phyloP scores from a whole-genome alignment of 2,329 filamentous ascomycete genomes.

The Apiospora saccharicola region DNA sequence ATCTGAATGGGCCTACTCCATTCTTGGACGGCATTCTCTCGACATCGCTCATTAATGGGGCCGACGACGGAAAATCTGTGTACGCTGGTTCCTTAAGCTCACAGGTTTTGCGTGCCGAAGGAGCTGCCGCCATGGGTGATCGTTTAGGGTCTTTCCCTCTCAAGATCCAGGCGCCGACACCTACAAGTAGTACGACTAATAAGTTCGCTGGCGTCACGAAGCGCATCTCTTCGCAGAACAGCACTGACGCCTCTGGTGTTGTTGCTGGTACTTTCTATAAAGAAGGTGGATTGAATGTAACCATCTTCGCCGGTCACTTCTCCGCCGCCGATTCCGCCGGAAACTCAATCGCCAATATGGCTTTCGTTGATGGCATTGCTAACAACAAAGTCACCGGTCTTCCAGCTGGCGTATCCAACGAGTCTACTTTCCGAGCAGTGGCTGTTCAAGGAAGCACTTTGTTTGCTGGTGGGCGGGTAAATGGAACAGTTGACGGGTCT shows the following conservation, averaged over 20 bases:
- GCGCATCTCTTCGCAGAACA: slow-evolving; percentile 51
- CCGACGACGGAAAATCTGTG: slow-evolving; percentile 66
- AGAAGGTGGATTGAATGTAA: slow-evolving; percentile 75
- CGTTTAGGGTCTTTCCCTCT: slow-evolving; percentile 65
- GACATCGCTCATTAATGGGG: slow-evolving; percentile 70
- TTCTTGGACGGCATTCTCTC: slow-evolving; percentile 77
- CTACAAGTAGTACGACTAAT: slow-evolving; percentile 41
- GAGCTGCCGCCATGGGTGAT: slow-evolving; percentile 71
- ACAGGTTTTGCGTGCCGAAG: slow-evolving; percentile 74
- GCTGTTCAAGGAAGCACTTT: slow-evolving; percentile 72
- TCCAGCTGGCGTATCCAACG: slow-evolving; percentile 67
- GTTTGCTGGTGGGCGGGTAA: slow-evolving; percentile 83
- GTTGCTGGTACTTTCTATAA: slow-evolving; percentile 81
- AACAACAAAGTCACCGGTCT: slow-evolving; percentile 74
- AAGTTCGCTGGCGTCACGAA: slow-evolving; percentile 48
- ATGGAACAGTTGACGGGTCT: slow-evolving; percentile 70
- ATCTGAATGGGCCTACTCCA: slow-evolving; percentile 70
- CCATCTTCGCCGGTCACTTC: slow-evolving; percentile 89
- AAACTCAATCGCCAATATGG: slow-evolving; percentile 77
- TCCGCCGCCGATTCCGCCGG: slow-evolving; percentile 73
- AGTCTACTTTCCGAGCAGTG: slow-evolving; percentile 79
- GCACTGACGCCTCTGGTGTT: slow-evolving; percentile 67
- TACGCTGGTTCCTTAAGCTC: slow-evolving; percentile 87
- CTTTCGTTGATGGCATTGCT: slow-evolving; percentile 81
- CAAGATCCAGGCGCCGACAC: slow-evolving; percentile 53